Conservation (phyloP, 2,329 filamentous ascomycete genomes). For the Hypoxylon sp. region DNA sequence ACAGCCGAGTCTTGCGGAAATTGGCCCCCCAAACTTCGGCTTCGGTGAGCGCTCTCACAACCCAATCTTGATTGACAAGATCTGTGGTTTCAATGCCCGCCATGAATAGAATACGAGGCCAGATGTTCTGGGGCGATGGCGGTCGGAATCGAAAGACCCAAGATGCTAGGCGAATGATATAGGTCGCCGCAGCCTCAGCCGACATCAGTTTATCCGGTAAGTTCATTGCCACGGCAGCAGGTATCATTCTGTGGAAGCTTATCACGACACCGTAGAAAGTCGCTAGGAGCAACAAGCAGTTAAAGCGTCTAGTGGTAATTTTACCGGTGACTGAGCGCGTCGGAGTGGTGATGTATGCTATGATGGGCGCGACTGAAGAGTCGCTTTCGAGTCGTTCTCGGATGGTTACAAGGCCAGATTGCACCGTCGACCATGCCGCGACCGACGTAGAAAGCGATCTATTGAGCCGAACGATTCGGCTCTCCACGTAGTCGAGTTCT, state of each 20-base stretch:
- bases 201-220: slow-evolving; percentile 32
- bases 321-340: slow-evolving; percentile 28
- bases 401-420: slow-evolving; percentile 36
- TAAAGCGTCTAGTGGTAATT: slow-evolving; percentile 43
- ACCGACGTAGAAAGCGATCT: slow-evolving; percentile 14
- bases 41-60: slow-evolving; percentile 38
- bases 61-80: slow-evolving; percentile 41
- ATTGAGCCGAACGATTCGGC: slow-evolving; percentile 37
- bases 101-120: slow-evolving; percentile 40
- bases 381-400: slow-evolving; percentile 33
- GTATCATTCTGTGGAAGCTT: slow-evolving; percentile 43
- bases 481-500: slow-evolving; percentile 42
- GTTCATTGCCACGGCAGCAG: slow-evolving; percentile 11
- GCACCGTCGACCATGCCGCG: slow-evolving; percentile 34
- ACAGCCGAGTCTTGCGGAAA: slow-evolving; percentile 39
- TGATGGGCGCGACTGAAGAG: slow-evolving; percentile 32
- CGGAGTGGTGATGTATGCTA: slow-evolving; percentile 28
- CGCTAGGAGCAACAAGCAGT: slow-evolving; percentile 41
- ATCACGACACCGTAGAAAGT: slow-evolving; percentile 43
- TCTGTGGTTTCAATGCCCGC: slow-evolving; percentile 45
- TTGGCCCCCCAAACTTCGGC: slow-evolving; percentile 45
- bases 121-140: slow-evolving; percentile 44
- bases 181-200: slow-evolving; percentile 36
- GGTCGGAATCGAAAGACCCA: slow-evolving; percentile 38
- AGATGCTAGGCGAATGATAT: slow-evolving; percentile 42